These are phyloP conservation scores for Pseudozyma sp. DNA, from an alignment of 1,284 basidiomycete genomes.

Conservation along the genomic window DNA sequence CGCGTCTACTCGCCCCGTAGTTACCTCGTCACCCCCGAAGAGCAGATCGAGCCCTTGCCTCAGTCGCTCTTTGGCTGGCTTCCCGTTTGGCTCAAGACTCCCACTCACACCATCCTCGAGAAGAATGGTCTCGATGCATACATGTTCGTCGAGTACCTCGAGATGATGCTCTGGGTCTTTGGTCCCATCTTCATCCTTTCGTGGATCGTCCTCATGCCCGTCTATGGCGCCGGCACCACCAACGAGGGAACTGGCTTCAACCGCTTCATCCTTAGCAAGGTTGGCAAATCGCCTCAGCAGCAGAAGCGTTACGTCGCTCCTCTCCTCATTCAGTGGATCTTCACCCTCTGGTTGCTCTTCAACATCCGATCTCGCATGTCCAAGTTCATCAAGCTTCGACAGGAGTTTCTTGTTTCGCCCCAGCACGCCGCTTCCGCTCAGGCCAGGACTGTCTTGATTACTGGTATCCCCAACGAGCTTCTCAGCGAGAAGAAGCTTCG, in stretches of 20 bases:
- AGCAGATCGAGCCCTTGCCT: constrained; percentile 68
- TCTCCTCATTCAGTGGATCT: constrained; percentile 62
- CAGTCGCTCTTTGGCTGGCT: constrained; percentile 69
- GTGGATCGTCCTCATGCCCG: constrained; percentile 74
- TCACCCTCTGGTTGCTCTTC: constrained; percentile 79
- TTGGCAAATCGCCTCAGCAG: constrained; percentile 45
- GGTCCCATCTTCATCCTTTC: constrained; percentile 75
- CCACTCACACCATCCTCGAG: constrained; percentile 63
- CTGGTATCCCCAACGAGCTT: constrained; percentile 85
- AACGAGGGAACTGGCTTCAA: constrained; percentile 76
- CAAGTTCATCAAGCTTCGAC: constrained; percentile 83
- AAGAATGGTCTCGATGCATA: constrained; percentile 92
- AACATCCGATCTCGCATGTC: constrained; percentile 83
- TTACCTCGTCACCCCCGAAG: constrained; percentile 63
- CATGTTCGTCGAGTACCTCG: constrained; percentile 89
- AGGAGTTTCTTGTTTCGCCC: constrained; percentile 82
- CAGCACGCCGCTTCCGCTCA: constrained; percentile 80
- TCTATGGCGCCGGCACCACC: constrained; percentile 71
- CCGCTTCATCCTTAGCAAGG: constrained; percentile 83
- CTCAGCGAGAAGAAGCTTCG: constrained; percentile 77
- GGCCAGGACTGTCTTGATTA: constrained; percentile 87
- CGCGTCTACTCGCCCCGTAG: constrained; percentile 70
- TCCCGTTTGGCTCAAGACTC: constrained; percentile 66
- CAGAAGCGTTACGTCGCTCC: constrained; percentile 61
- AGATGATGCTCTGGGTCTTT: constrained; percentile 81